Evolutionary conservation across 192 early-diverging fungal genomes (phyloP).

Genomic region (Backusella circina): DNA sequence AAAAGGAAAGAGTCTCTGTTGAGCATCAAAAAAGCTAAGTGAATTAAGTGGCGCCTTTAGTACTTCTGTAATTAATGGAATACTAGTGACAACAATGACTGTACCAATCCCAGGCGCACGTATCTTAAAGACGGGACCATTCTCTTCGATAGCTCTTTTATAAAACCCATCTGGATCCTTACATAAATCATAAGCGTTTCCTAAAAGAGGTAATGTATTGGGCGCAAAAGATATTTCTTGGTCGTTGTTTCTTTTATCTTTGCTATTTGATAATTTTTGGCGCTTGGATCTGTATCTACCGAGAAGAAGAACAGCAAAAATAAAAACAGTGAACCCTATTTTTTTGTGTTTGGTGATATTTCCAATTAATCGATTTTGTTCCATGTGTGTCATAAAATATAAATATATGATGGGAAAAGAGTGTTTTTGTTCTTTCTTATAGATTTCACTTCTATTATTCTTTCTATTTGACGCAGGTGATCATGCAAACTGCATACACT

Average conservation of each 20-base stretch:
- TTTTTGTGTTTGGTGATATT: neutral
- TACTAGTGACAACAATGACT: neutral
- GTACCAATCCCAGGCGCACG: neutral
- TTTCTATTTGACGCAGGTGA: neutral
- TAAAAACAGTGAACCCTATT: neutral
- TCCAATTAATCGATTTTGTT: neutral
- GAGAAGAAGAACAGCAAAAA: neutral
- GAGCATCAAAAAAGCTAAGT: neutral
- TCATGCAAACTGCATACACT: no score
- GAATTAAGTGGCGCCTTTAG: neutral
- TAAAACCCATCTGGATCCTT: neutral
- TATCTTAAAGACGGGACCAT: neutral
- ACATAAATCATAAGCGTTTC: neutral
- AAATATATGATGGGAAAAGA: neutral
- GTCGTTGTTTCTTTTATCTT: neutral
- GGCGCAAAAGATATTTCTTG: neutral
- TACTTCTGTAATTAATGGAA: neutral
- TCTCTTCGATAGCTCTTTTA: neutral
- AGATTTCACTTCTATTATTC: neutral
- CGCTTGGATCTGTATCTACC: neutral
- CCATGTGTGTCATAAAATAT: neutral
- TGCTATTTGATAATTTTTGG: neutral
- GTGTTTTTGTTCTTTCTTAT: neutral
- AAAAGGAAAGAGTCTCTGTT: neutral
- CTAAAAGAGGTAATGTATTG: neutral